Conservation (phyloP, 192 early-diverging fungal species). For the Glomus cerebriforme region DNA sequence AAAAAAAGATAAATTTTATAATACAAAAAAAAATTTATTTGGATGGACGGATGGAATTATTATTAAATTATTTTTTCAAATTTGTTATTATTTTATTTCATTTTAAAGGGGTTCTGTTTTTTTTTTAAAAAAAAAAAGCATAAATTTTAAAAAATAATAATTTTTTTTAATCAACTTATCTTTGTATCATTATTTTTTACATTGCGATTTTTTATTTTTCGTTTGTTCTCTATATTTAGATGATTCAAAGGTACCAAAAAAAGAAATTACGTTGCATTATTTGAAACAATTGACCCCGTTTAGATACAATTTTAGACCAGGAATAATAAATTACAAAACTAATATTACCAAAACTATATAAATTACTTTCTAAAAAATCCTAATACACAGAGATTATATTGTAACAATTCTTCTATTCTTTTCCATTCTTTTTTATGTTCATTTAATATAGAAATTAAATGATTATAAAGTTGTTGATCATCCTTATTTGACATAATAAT, state of each 20-base stretch:
- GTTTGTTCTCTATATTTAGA: not conserved
- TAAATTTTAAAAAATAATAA: no score
- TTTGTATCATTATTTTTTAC: not conserved
- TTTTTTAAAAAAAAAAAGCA: no score
- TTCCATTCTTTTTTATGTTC: conserved; percentile 57
- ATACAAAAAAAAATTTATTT: no score
- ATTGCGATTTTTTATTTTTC: not conserved
- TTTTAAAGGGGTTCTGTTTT: not conserved
- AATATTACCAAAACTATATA: not conserved
- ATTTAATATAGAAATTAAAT: conserved; percentile 37
- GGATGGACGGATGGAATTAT: no score
- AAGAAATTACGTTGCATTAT: not conserved
- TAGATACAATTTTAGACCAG: not conserved
- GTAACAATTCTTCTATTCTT: conserved; percentile 61
- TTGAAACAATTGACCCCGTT: not conserved
- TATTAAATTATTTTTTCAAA: no score
- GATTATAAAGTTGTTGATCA: conserved; percentile 39
- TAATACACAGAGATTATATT: conserved; percentile 63
- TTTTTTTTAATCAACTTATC: no score
- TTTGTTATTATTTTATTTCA: not conserved
- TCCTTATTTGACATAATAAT: conserved; percentile 65
- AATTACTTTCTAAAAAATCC: conserved; percentile 55
- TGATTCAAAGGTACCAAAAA: not conserved
- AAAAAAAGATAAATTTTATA: no score
- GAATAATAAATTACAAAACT: not conserved